Conservation (phyloP, 2,329 filamentous ascomycete species). For the Alternaria incomplexa region DNA sequence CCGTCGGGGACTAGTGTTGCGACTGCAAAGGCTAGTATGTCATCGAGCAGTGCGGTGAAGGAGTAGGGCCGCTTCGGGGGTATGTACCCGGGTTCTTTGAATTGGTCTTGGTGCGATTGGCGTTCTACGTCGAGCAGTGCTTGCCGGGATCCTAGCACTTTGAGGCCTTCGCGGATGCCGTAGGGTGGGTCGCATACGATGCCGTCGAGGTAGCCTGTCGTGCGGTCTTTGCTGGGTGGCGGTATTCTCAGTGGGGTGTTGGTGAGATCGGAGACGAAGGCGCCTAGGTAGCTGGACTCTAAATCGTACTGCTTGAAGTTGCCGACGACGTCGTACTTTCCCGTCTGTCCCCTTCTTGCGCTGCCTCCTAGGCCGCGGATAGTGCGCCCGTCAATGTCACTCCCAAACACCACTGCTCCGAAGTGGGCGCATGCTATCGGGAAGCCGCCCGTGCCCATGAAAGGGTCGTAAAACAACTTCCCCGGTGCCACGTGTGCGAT, state of each 20-base stretch:
- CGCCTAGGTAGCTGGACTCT: conserved; percentile 70
- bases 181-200: conserved; percentile 97
- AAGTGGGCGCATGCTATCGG: conserved; percentile 89
- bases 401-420: conserved; percentile 81
- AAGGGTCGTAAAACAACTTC: conserved; percentile 91
- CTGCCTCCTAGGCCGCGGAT: conserved; percentile 72
- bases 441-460: conserved; percentile 94
- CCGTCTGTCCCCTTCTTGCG: conserved; percentile 48
- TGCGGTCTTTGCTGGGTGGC: conserved; percentile 6
- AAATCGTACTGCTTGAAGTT: conserved; percentile 89
- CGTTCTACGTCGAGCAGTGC: conserved; percentile 30
- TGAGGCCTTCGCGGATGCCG: conserved; percentile 88
- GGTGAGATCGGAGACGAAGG: conserved; percentile 85
- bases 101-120: conserved; percentile 34
- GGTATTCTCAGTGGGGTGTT: conserved; percentile 72
- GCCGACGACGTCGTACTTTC: conserved; percentile 60
- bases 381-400: conserved; percentile 90
- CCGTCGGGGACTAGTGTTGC: conserved; percentile 78
- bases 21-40: conserved; percentile 84
- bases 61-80: conserved; percentile 92
- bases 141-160: conserved; percentile 81
- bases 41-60: conserved; percentile 86
- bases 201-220: conserved; percentile 72
- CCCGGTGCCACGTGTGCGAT: conserved; percentile 82
- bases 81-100: conserved; percentile 64